Conservation (phyloP, 1,284 basidiomycete genomes). For the Malassezia globosa region DNA sequence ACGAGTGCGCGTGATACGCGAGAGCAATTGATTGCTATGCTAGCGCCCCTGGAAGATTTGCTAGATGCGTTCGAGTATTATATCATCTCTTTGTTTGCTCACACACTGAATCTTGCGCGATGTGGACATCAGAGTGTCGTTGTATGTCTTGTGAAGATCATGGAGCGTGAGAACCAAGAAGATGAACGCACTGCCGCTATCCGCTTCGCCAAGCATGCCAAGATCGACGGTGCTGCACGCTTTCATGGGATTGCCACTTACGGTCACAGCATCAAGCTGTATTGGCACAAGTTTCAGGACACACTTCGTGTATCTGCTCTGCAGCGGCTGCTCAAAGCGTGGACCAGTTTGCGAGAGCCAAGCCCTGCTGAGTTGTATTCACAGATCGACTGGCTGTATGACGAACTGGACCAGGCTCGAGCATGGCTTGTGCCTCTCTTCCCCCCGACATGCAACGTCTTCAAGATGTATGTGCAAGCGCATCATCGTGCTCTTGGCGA, state of each 20-base stretch:
- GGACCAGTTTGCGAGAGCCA: slow-evolving; percentile 52
- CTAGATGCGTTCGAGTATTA: slow-evolving; percentile 78
- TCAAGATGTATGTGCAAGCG: slow-evolving; percentile 69
- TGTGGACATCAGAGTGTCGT: slow-evolving; percentile 71
- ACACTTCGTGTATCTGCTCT: slow-evolving; percentile 68
- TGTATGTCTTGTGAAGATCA: slow-evolving; percentile 82
- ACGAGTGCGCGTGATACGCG: slow-evolving; percentile 59
- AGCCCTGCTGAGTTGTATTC: slow-evolving; percentile 53
- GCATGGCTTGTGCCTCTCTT: slow-evolving; percentile 78
- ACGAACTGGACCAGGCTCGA: slow-evolving; percentile 83
- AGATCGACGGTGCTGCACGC: slow-evolving; percentile 49
- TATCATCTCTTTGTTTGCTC: slow-evolving; percentile 64
- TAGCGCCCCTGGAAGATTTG: slow-evolving; percentile 73
- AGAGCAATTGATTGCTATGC: slow-evolving; percentile 63
- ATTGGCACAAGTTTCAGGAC: slow-evolving; percentile 77
- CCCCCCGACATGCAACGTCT: slow-evolving; percentile 80
- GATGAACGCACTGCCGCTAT: slow-evolving; percentile 96
- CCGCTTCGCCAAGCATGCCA: slow-evolving; percentile 83
- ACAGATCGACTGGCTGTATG: slow-evolving; percentile 75
- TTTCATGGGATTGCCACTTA: slow-evolving; percentile 38
- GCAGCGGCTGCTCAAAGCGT: slow-evolving; percentile 62
- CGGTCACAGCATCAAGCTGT: slow-evolving; percentile 87
- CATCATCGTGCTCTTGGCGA: slow-evolving; percentile 83
- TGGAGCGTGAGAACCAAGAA: slow-evolving; percentile 80
- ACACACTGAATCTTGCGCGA: slow-evolving; percentile 64